phyloP scores from a whole-genome alignment of 495 filamentous ascomycete species.

The Jackrogersella minutella region DNA sequence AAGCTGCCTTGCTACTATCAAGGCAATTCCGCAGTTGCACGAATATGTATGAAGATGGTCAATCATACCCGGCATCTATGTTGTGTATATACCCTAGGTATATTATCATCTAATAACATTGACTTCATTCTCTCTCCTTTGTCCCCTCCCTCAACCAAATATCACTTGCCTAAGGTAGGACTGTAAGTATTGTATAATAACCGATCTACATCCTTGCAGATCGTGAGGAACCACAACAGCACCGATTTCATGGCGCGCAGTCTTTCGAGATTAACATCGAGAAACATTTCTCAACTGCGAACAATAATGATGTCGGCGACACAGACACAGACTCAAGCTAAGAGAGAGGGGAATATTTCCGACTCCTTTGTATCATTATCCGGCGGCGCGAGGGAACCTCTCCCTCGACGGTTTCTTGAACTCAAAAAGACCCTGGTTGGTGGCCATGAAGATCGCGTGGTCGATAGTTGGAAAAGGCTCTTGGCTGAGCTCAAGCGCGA shows the following conservation, averaged over 20 bases:
- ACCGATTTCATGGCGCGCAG: background rate
- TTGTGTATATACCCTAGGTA: background rate
- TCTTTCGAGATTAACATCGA: slow-evolving; percentile 3
- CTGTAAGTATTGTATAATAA: background rate
- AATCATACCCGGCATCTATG: slow-evolving; percentile 18
- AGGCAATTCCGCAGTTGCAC: background rate
- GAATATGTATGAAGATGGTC: background rate
- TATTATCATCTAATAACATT: background rate
- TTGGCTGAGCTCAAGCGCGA: slow-evolving; percentile 63
- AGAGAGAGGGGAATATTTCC: slow-evolving; percentile 76
- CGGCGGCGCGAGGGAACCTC: slow-evolving; percentile 66
- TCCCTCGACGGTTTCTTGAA: slow-evolving; percentile 76
- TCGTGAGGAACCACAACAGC: background rate
- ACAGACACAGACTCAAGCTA: slow-evolving; percentile 28
- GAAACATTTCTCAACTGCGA: slow-evolving; percentile 3
- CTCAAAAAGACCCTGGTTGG: slow-evolving; percentile 72
- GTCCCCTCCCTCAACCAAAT: background rate
- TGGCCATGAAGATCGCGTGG: slow-evolving; percentile 68
- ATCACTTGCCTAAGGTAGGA: background rate
- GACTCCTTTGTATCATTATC: slow-evolving; percentile 84
- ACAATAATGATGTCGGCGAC: slow-evolving; percentile 24
- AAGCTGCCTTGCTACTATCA: background rate
- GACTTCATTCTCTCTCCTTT: background rate
- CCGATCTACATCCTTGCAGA: background rate
- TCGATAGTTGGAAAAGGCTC: slow-evolving; percentile 74